Base-by-base conservation (phyloP, 768 basidiomycete genomes). In the Suillus clintonianus region DNA sequence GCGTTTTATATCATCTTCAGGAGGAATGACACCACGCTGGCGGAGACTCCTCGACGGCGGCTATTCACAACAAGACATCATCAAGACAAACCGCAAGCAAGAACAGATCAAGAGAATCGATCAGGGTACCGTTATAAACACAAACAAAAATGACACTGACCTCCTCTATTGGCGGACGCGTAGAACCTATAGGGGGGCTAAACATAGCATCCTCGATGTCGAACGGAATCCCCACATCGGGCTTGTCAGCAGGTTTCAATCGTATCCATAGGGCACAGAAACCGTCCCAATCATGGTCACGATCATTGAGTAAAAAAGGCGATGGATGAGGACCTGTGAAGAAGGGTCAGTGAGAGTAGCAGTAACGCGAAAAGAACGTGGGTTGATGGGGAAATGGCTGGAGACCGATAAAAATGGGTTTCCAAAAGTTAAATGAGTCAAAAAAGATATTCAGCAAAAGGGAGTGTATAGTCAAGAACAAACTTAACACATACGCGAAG, bases 221-320 rank as follows among this genome's bases (percentile, higher is more conserved):
- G 66, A 94, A 87, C 1, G 92, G 92, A 17, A 92, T 77, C 11
- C 94, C 93, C 80, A 89, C 84, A 3, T 95, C 93, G 1, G 95
- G 92, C 70, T 94, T 92, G 66, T 91, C 89, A 14, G 80, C 76
- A 10, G 90, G 85, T 70, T 93, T 94, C 42, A 96, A 84, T 70
- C 88, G 90, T 65, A 82, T 83, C 95, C 95, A 97, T 32, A 94
- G 79, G 7, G 82, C 81, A 13, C 87, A 85, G 67, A 95, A 91
- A 22, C 87, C 81, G 64, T 81, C 88, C 61, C 79, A 78, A 50
- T 74, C 77, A 30, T 64, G 77, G 5, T 74, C 76, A 58, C 70
- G 72, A n/a, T 69, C 62, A 65, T 65, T 51, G 47, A 41, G 30
- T 65, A 75, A 51, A 60, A 59, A 62, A 39, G 43, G 8, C 8